Conservation (phyloP, 1,284 basidiomycete genomes). For the Marasmius sp. region DNA sequence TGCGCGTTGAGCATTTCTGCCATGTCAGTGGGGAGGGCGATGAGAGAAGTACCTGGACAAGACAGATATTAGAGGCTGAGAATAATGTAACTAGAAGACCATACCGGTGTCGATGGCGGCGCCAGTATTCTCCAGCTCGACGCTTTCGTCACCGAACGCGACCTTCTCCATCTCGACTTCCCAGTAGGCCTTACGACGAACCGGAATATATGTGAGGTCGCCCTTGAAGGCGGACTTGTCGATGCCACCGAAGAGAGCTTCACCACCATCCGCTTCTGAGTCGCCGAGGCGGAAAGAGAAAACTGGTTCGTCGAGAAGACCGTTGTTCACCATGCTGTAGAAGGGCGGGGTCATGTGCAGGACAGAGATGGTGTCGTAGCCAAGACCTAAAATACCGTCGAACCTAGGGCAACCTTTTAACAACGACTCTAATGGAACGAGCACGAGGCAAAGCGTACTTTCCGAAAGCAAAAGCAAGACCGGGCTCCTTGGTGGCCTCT, state of each 20-base stretch:
- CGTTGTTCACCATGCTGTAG: constrained; percentile 90
- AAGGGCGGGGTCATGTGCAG: constrained; percentile 94
- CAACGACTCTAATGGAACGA: not conserved
- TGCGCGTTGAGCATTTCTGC: constrained; percentile 98
- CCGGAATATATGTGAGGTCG: constrained; percentile 84
- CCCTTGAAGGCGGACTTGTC: constrained; percentile 82
- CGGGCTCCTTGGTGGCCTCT: constrained; percentile 95
- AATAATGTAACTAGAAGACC: constrained; percentile 14
- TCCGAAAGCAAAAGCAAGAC: constrained; percentile 96
- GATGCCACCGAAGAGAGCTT: constrained; percentile 92
- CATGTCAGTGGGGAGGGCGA: constrained; percentile 90
- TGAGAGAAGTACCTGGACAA: constrained; percentile 79
- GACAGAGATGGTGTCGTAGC: constrained; percentile 94
- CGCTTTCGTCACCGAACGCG: constrained; percentile 79
- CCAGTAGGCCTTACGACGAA: constrained; percentile 98
- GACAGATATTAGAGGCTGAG: constrained; percentile 13
- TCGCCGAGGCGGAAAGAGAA: constrained; percentile 95
- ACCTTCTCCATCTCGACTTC: constrained; percentile 93
- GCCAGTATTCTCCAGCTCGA: constrained; percentile 88
- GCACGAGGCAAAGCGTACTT: constrained; percentile 54
- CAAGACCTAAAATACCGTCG: constrained; percentile 96
- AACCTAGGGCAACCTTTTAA: constrained; percentile 53
- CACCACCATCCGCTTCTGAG: constrained; percentile 89
- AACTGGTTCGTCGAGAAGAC: constrained; percentile 81
- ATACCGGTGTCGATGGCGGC: constrained; percentile 95